These are phyloP conservation scores for Trypanosoma platydactyli DNA, from an alignment of 208 protist genomes.

Conservation along the genomic window DNA sequence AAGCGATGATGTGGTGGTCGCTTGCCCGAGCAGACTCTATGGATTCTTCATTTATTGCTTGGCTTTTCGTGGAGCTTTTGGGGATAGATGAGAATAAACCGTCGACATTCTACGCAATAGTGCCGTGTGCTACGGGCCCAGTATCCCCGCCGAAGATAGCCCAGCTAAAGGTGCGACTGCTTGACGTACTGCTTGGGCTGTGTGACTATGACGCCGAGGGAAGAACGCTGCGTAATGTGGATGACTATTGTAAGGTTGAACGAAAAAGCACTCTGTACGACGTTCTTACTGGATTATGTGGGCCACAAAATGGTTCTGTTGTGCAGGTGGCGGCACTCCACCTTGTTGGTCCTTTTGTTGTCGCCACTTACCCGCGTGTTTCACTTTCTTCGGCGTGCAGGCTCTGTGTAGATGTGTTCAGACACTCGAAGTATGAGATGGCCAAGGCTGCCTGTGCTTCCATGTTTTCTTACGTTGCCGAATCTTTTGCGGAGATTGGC, in stretches of 20 bases:
- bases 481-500: constrained; percentile 12
- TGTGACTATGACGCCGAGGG: constrained; percentile 77
- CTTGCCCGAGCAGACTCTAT: constrained; percentile 78
- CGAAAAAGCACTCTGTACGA: constrained; percentile 37
- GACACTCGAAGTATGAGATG: constrained; percentile 61
- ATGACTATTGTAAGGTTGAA: constrained; percentile 33
- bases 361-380: constrained; percentile 55
- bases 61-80: constrained; percentile 20
- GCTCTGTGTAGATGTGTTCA: constrained; percentile 77
- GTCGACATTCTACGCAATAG: neutral
- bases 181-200: constrained; percentile 75
- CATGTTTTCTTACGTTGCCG: constrained; percentile 35
- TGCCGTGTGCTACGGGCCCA: constrained; percentile 1
- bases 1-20: constrained; percentile 56
- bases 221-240: constrained; percentile 72
- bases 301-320: constrained; percentile 23
- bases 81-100: neutral
- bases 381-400: constrained; percentile 37
- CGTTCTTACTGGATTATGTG: constrained; percentile 43
- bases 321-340: constrained; percentile 79
- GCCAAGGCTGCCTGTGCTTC: constrained; percentile 77
- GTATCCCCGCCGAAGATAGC: constrained; percentile 17
- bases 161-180: constrained; percentile 50
- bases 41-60: constrained; percentile 41
- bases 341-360: constrained; percentile 50